Base-by-base conservation (phyloP, 2,329 filamentous ascomycete genomes). In the Paecilomyces niveus region DNA sequence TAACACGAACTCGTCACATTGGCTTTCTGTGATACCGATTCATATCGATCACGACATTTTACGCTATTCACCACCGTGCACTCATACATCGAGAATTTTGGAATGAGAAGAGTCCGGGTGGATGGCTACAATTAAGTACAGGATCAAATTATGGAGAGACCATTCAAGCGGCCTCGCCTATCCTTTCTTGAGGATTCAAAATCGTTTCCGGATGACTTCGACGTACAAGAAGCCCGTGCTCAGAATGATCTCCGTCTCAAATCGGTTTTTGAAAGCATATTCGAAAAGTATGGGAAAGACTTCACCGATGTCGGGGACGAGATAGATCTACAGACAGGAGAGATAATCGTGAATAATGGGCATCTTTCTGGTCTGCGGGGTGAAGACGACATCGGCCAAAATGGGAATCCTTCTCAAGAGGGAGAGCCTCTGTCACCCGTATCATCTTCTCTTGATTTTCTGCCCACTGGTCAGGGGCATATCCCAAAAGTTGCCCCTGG, bases 341-440 rank as follows among this genome's bases (percentile, higher is more conserved):
- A 89, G 59, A 86, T 97, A 53, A 81, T 96, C n/a, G 86, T 97
- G 58, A 83, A 97, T 73, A 94, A 96, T 78, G 93, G 94, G 0
- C 94, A 97, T 75, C 72, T 97, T 56, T 72, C 83, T 55, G 72
- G 83, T 68, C 85, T 90, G 81, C 68, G 77, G 69, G 72, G 83
- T 74, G 80, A 87, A 70, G 74, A 82, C 63, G 78, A 83, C 75
- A 68, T 73, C 49, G 78, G 80, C 57, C 39, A 67, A 58, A 63
- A 18, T 45, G 15, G 11, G 2, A 26, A 18, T 22, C 54, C 31
- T 31, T 56, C 49, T 22, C 21, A 56, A 13, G 22, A 18, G 31
- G 39, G 26, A n/a, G 13, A 31, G 4, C 33, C 54, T 50, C 11
- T 26, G n/a, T 55, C 54, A 13, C 54, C 29, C 13, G 13, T 24